Evolutionary conservation across 495 filamentous ascomycete species (phyloP).

Genomic region (Hyphodiscus hymeniophilus): DNA sequence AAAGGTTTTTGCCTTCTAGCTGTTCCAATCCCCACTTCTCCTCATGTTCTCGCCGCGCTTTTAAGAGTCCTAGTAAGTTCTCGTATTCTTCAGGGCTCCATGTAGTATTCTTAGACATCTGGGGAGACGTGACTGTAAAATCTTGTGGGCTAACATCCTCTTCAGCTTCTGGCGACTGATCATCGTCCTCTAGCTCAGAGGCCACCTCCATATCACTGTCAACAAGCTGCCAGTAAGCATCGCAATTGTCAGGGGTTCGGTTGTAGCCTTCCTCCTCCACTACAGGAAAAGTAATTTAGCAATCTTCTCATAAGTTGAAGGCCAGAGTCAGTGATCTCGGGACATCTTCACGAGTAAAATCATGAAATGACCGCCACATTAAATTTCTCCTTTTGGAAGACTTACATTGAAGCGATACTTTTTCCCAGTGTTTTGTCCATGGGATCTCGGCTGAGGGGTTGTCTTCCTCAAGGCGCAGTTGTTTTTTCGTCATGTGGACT

Average conservation of each 20-base stretch:
- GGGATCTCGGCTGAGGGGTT: conserved; percentile 1
- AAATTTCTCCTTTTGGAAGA: too few species aligned
- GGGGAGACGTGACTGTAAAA: neutral
- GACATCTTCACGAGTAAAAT: too few species aligned
- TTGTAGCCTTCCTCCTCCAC: conserved; percentile 5
- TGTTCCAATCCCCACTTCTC: neutral
- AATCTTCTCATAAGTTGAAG: too few species aligned
- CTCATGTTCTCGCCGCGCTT: neutral
- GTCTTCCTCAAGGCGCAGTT: conserved; percentile 1
- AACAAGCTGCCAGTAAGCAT: conserved; percentile 5
- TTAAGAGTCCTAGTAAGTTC: neutral
- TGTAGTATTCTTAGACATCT: neutral
- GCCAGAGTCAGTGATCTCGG: too few species aligned
- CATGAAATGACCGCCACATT: too few species aligned
- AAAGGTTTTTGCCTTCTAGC: neutral
- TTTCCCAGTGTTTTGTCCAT: conserved; percentile 7
- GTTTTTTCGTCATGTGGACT: conserved; percentile 7
- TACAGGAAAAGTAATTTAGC: too few species aligned
- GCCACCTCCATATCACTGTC: neutral
- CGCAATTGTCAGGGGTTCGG: conserved; percentile 1
- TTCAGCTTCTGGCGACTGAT: neutral
- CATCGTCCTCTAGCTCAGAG: neutral
- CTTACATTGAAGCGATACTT: conserved; percentile 1
- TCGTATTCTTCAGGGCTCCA: neutral
- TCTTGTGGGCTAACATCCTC: neutral